Conservation (phyloP, 805 yeast species). For the Nakazawaea ernobii region DNA sequence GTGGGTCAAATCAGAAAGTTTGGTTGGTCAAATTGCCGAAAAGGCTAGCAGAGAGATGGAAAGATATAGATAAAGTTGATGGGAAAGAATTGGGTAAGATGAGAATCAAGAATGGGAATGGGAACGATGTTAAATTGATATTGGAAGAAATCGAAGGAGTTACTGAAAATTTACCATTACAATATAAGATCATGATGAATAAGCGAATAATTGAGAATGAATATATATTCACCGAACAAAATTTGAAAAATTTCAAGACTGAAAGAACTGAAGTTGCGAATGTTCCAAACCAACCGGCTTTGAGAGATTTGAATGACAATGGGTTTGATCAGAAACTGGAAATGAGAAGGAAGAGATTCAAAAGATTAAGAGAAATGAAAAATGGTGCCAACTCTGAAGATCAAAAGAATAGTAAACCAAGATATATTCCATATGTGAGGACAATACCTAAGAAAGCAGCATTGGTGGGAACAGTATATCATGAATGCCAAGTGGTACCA, state of each 20-base stretch:
- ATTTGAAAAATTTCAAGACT: conserved; percentile 52
- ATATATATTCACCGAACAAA: conserved; percentile 83
- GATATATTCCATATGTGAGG: conserved; percentile 74
- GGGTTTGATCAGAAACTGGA: conserved; percentile 15
- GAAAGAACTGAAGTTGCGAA: conserved; percentile 45
- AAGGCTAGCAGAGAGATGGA: conserved; percentile 79
- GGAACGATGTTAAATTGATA: conserved; percentile 45
- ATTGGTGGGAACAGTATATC: conserved; percentile 79
- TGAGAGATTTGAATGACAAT: conserved; percentile 33
- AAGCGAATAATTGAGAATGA: conserved; percentile 81
- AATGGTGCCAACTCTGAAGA: background rate
- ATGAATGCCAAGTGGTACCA: conserved; percentile 88
- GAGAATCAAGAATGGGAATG: conserved; percentile 51
- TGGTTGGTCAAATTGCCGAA: conserved; percentile 93
- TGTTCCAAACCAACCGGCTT: conserved; percentile 47
- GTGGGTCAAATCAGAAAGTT: conserved; percentile 59
- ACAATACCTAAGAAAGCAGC: conserved; percentile 87
- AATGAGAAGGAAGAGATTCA: conserved; percentile 6
- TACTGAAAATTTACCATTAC: conserved; percentile 64
- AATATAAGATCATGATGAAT: conserved; percentile 73
- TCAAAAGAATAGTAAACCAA: conserved; percentile 14
- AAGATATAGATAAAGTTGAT: conserved; percentile 48
- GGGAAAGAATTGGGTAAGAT: conserved; percentile 82
- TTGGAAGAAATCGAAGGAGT: conserved; percentile 44
- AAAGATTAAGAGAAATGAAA: conserved; percentile 8